Percentiles rank a stretch among this genome's conserved stretches.
phyloP scores from a whole-genome alignment of 441 rosid genomes.

The Viola pubescens region DNA sequence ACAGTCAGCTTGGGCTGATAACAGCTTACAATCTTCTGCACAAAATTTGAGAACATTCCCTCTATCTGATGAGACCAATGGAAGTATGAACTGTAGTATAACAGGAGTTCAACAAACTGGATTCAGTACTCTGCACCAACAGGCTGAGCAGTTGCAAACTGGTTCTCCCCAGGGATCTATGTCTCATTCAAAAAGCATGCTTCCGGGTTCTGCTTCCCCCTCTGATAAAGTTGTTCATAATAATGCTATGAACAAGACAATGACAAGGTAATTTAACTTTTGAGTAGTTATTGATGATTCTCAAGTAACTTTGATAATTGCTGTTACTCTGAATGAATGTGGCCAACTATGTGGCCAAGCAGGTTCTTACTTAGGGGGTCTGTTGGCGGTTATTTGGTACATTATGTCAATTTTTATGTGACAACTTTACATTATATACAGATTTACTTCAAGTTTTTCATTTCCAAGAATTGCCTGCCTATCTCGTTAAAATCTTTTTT shows the following conservation, averaged over 20 bases:
- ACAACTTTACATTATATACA: neutral
- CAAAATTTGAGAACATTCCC: slow-evolving; percentile 22
- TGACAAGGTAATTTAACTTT: slow-evolving; percentile 43
- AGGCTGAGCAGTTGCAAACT: slow-evolving; percentile 30
- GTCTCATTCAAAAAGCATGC: slow-evolving; percentile 31
- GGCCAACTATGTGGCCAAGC: too few species aligned
- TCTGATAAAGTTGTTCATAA: slow-evolving; percentile 34
- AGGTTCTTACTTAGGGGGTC: neutral
- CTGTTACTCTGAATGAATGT: too few species aligned
- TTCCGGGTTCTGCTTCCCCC: slow-evolving; percentile 33
- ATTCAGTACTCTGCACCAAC: slow-evolving; percentile 28
- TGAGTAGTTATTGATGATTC: slow-evolving; percentile 3
- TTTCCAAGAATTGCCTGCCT: neutral
- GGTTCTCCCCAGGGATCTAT: slow-evolving; percentile 29
- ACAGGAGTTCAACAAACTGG: slow-evolving; percentile 30
- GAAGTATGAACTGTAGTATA: slow-evolving; percentile 15
- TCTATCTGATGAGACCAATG: slow-evolving; percentile 11
- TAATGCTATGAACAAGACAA: slow-evolving; percentile 28
- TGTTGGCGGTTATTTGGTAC: neutral
- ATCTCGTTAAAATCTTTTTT: neutral
- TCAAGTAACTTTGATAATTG: neutral
- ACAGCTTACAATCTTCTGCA: slow-evolving; percentile 25
- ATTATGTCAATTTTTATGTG: too few species aligned
- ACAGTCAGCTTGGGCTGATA: slow-evolving; percentile 34
- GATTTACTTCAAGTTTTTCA: neutral